These are phyloP conservation scores for Xylaria sp. DNA, from an alignment of 2,329 filamentous ascomycete genomes.

Conservation along the genomic window DNA sequence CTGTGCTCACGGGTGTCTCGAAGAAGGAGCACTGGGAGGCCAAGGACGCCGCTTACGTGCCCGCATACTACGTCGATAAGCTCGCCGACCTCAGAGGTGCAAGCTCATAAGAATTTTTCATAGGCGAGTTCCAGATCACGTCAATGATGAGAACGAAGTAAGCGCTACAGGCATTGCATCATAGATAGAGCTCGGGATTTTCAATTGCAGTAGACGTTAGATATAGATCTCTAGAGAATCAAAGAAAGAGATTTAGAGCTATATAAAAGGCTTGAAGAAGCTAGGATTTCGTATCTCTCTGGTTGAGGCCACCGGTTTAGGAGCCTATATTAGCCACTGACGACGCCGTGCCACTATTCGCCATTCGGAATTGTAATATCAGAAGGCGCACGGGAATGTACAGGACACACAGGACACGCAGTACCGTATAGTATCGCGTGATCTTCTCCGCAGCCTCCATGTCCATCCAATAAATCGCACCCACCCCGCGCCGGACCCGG, in stretches of 20 bases:
- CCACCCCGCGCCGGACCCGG: conserved; percentile 20
- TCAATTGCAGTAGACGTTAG: conserved; percentile 12
- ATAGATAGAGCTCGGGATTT: conserved; percentile 3
- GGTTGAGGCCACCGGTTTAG: neutral
- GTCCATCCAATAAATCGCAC: conserved; percentile 23
- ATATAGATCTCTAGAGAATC: conserved; percentile 18
- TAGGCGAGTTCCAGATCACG: neutral
- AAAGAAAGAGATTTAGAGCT: conserved; percentile 1
- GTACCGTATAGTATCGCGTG: conserved; percentile 9
- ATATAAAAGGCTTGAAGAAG: neutral
- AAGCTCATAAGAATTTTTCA: conserved; percentile 25
- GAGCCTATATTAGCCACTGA: neutral
- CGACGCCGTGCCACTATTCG: neutral
- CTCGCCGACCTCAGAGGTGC: conserved; percentile 72
- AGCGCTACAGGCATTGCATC: neutral
- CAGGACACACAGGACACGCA: conserved; percentile 2
- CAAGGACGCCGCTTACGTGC: conserved; percentile 70
- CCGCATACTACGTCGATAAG: conserved; percentile 82
- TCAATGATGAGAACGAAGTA: neutral
- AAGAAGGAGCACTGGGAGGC: conserved; percentile 84
- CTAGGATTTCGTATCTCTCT: neutral
- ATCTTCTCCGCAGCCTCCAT: conserved; percentile 33
- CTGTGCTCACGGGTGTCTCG: conserved; percentile 87
- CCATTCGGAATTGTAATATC: neutral
- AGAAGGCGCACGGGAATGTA: neutral